Base-by-base conservation (phyloP, 129 eudicot genomes). In the Flaveria ramosissima region DNA sequence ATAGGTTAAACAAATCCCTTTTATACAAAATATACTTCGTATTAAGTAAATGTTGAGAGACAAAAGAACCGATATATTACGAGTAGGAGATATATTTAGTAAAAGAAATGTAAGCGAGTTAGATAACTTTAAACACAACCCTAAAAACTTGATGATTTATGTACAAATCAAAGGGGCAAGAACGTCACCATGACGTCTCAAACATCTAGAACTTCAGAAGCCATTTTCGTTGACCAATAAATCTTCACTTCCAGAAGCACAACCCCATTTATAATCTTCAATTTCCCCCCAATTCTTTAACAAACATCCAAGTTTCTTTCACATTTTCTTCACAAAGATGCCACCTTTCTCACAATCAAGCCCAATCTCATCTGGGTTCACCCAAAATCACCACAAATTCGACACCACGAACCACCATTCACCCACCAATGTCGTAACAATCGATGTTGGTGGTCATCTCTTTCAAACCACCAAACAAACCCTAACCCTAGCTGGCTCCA, bases 381-480 rank as follows among this genome's bases (percentile, higher is more conserved):
- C 83, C 73, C 74, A 23, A 10, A 79, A 53, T 14, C 36, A 60
- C 56, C 26, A 83, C 75, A 65, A 83, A 20, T 43, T 36, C 68
- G 47, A 16, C 85, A 76, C 42, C 66, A 48, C 87, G 14, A 84
- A 87, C 71, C 67, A 76, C 86, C 21, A 84, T 59, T 84, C 80
- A 19, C 73, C 68, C 72, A 78, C 87, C 24, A 85, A 85, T 12
- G 64, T 94, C 0, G 77, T 86, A 21, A 87, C 94, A 27, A 85
- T 94, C 42, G 96, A 94, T 73, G 96, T 94, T 0, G 97, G 99
- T 45, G 99, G 97, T 47, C 93, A 91, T 48, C 82, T 94, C 74
- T 94, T 94, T 67, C 99, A 91, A 81, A 94, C 97, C 53, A 91
- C 97, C 64, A 79, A 81, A 59, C 96, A 89, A 80, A 91, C 97